A percentile compares a stretch with the other conserved stretches of the same genome.
Conservation (phyloP, 2,329 filamentous ascomycete species). For the Dichotomopilus funicola region DNA sequence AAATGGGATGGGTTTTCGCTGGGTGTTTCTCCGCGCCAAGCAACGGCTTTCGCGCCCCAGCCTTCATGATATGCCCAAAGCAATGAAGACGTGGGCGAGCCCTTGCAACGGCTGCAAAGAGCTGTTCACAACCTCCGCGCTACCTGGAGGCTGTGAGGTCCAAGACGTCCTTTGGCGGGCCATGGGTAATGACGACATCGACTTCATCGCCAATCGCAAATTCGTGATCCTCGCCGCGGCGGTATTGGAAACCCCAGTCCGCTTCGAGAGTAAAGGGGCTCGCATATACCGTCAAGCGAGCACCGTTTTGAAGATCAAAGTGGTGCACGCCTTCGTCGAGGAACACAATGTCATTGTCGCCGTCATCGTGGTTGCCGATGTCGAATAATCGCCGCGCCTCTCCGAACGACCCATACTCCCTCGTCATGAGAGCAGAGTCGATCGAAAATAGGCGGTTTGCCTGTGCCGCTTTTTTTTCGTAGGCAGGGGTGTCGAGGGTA, state of each 20-base stretch:
- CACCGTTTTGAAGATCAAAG: slow-evolving; percentile 46
- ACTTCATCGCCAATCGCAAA: slow-evolving; percentile 31
- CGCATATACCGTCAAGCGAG: slow-evolving; percentile 43
- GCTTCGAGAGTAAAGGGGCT: slow-evolving; percentile 44
- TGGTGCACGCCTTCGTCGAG: slow-evolving; percentile 44
- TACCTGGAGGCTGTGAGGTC: slow-evolving; percentile 30
- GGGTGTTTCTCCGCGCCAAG: neutral
- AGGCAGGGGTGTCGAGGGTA: slow-evolving; percentile 30
- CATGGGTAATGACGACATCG: slow-evolving; percentile 49
- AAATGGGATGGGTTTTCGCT: neutral
- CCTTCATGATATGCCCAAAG: slow-evolving; percentile 6
- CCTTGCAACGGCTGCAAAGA: slow-evolving; percentile 8
- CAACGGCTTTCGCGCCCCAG: neutral
- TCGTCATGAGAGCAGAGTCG: slow-evolving; percentile 12
- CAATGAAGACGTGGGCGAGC: slow-evolving; percentile 13
- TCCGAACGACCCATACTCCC: slow-evolving; percentile 3
- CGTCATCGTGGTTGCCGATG: slow-evolving; percentile 30
- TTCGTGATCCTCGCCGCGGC: slow-evolving; percentile 30
- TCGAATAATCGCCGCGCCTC: slow-evolving; percentile 25
- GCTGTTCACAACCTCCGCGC: neutral
- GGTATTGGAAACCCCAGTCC: slow-evolving; percentile 46
- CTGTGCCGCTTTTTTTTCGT: slow-evolving; percentile 22
- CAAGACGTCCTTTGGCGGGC: slow-evolving; percentile 46
- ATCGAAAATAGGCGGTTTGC: neutral
- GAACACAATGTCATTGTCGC: slow-evolving; percentile 38